Evolutionary conservation across 441 rosid species (phyloP).

Genomic region (Hura crepitans): DNA sequence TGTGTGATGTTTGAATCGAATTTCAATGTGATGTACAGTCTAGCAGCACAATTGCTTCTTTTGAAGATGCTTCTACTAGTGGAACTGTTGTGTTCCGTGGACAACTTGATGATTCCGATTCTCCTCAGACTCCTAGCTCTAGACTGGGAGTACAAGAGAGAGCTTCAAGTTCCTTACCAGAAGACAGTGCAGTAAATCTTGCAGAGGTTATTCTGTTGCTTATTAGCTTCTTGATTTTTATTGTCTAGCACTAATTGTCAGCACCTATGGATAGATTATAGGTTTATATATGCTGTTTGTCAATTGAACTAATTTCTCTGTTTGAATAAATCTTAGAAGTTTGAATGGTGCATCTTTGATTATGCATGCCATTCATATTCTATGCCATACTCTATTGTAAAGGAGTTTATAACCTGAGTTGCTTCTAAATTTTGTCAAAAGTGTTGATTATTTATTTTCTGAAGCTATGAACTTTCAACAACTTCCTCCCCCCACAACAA

Average conservation of each 20-base stretch:
- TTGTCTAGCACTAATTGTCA: neutral
- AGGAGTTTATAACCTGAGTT: neutral
- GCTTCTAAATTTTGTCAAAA: conserved; percentile 4
- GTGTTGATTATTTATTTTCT: neutral
- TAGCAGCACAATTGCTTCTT: conserved; percentile 53
- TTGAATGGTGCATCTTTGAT: no score
- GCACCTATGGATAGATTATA: neutral
- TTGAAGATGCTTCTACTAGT: conserved; percentile 89
- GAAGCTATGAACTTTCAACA: no score
- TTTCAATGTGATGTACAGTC: conserved; percentile 62
- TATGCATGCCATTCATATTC: neutral
- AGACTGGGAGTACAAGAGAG: conserved; percentile 79
- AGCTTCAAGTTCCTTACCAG: conserved; percentile 74
- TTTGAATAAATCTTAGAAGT: no score
- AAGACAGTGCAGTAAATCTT: conserved; percentile 86
- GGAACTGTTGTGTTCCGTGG: conserved; percentile 91
- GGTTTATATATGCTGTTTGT: neutral
- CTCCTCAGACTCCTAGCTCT: conserved; percentile 85
- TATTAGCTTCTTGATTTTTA: conserved; percentile 8
- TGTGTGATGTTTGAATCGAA: conserved; percentile 40
- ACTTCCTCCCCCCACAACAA: no score
- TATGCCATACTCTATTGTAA: neutral
- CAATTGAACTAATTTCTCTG: neutral
- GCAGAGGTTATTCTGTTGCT: conserved; percentile 54
- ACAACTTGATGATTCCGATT: conserved; percentile 73